A percentile compares a stretch with the other conserved stretches of the same genome.
These are phyloP conservation scores for Gossypium anomalum DNA, from an alignment of 345 rosid genomes.

Conservation along the genomic window DNA sequence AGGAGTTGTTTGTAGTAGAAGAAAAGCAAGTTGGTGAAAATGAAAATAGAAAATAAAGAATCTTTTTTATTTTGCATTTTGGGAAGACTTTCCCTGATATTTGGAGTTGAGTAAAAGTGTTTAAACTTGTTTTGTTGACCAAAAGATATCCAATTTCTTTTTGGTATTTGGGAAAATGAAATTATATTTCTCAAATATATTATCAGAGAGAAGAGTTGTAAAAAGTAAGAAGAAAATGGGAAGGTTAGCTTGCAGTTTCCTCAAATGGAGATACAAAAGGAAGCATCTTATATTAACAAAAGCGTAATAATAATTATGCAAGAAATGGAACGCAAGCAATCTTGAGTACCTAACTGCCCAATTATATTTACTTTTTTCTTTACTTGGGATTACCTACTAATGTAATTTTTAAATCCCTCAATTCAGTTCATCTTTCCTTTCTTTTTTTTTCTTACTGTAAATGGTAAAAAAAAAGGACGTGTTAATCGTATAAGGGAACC, in stretches of 20 bases:
- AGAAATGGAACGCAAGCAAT: conserved; percentile 1
- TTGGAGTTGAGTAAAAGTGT: not conserved
- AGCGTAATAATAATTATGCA: not conserved
- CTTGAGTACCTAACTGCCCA: not conserved
- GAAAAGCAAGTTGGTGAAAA: not conserved
- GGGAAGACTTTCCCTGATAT: not conserved
- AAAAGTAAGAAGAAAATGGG: too few relatives aligned
- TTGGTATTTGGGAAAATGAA: not conserved
- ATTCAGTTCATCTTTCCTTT: too few relatives aligned
- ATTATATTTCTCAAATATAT: too few relatives aligned
- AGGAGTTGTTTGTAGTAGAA: too few relatives aligned
- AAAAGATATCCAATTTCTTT: too few relatives aligned
- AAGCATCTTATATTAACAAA: not conserved
- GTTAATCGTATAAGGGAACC: too few relatives aligned
- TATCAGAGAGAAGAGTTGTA: too few relatives aligned
- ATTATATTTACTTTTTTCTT: not conserved
- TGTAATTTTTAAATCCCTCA: too few relatives aligned
- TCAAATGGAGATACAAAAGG: not conserved
- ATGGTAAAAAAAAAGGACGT: too few relatives aligned
- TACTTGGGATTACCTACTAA: not conserved
- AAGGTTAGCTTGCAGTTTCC: not conserved
- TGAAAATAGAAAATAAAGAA: too few relatives aligned
- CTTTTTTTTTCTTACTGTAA: too few relatives aligned
- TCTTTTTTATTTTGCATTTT: not conserved
- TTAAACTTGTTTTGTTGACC: not conserved